These are phyloP conservation scores for Claviceps purpurea DNA, from an alignment of 2,329 filamentous ascomycete genomes.

Conservation along the genomic window DNA sequence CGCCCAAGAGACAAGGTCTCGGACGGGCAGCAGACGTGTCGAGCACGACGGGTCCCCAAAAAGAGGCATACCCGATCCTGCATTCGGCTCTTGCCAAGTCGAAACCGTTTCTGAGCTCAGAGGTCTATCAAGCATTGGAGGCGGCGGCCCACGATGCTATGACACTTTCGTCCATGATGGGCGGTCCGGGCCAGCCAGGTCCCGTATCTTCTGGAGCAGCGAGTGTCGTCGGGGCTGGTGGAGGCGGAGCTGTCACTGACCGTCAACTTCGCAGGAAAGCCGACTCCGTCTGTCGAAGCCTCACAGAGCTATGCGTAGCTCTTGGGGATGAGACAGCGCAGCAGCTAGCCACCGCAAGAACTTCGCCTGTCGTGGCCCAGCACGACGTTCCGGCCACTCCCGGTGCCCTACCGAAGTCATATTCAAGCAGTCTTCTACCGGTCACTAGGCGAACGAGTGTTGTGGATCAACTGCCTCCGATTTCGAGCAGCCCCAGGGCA, in stretches of 20 bases:
- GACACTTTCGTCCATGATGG: slow-evolving; percentile 64
- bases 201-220: slow-evolving; percentile 51
- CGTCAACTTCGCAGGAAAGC: slow-evolving; percentile 80
- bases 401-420: slow-evolving; percentile 27
- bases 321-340: slow-evolving; percentile 40
- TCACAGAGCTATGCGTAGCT: slow-evolving; percentile 85
- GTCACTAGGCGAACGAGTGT: slow-evolving; percentile 28
- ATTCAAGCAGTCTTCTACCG: slow-evolving; percentile 18
- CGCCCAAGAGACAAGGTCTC: slow-evolving; percentile 53
- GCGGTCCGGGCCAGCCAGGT: slow-evolving; percentile 53
- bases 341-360: slow-evolving; percentile 5
- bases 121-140: slow-evolving; percentile 70
- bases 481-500: slow-evolving; percentile 28
- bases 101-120: slow-evolving; percentile 51
- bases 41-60: slow-evolving; percentile 28
- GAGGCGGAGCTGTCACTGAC: slow-evolving; percentile 46
- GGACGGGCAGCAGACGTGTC: slow-evolving; percentile 21
- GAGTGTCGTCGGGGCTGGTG: slow-evolving; percentile 43
- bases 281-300: slow-evolving; percentile 79
- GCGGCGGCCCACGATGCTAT: slow-evolving; percentile 71
- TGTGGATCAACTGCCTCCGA: slow-evolving; percentile 26
- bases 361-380: slow-evolving; percentile 10
- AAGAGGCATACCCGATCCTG: slow-evolving; percentile 62
- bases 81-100: slow-evolving; percentile 71
- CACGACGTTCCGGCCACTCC: slow-evolving; percentile 26